phyloP scores from a whole-genome alignment of 169 alveolate genomes.

The Pseudocohnilembus persalinus region DNA sequence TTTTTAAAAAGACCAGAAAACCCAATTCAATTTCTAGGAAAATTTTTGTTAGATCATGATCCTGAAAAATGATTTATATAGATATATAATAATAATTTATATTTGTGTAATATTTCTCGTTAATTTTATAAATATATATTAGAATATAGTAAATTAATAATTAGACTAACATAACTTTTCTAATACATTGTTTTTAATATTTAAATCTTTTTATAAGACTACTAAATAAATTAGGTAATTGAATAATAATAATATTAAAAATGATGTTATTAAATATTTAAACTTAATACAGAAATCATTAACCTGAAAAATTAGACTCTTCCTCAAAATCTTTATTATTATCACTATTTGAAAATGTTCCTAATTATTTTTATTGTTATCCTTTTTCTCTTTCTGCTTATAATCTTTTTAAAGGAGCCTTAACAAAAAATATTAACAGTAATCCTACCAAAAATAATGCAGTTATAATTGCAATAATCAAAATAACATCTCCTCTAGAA shows the following conservation, averaged over 20 bases:
- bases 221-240: not conserved
- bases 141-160: no score
- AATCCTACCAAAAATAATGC: not conserved
- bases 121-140: no score
- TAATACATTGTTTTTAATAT: no score
- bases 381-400: not conserved
- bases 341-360: not conserved
- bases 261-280: not conserved
- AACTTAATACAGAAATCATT: no score
- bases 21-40: not conserved
- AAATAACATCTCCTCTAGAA: not conserved
- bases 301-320: not conserved
- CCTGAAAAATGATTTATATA: not conserved
- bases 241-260: not conserved
- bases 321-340: not conserved
- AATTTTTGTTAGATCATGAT: not conserved
- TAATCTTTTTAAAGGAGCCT: not conserved
- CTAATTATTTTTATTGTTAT: not conserved
- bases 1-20: not conserved
- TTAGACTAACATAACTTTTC: no score
- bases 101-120: no score
- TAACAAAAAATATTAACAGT: not conserved
- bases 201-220: no score
- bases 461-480: not conserved
- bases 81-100: no score